Evolutionary conservation across 495 filamentous ascomycete genomes (phyloP).

Genomic region (Talaromyces trachyspermus): DNA sequence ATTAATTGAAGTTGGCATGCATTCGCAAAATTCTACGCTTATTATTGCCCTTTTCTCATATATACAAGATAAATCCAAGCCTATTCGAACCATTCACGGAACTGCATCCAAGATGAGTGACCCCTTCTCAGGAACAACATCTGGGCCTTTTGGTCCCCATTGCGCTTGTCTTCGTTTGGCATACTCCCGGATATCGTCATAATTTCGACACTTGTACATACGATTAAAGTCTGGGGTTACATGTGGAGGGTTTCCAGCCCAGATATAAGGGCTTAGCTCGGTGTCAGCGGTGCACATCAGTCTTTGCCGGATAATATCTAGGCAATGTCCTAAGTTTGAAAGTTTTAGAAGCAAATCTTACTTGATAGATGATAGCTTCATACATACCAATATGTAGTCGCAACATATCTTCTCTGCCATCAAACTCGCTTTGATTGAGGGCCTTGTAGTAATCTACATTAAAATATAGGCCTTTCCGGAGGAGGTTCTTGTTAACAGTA

Average conservation of each 20-base stretch:
- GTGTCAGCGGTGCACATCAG: constrained; percentile 50
- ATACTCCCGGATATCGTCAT: constrained; percentile 44
- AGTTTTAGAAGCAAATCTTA: too few relatives aligned
- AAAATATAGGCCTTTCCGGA: not conserved
- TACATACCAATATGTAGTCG: not conserved
- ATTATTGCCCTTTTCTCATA: too few relatives aligned
- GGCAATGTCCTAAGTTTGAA: constrained; percentile 36
- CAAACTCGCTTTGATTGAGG: not conserved
- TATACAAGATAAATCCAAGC: too few relatives aligned
- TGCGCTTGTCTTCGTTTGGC: constrained; percentile 35
- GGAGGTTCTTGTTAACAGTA: not conserved
- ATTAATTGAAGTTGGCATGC: too few relatives aligned
- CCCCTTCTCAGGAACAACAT: not conserved
- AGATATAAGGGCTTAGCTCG: constrained; percentile 24
- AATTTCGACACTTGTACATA: constrained; percentile 47
- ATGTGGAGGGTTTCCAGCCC: not conserved
- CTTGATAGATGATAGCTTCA: not conserved
- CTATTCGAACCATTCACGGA: too few relatives aligned
- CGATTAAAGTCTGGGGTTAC: constrained; percentile 25
- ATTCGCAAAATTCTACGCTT: too few relatives aligned
- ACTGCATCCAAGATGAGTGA: not conserved
- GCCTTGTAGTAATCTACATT: not conserved
- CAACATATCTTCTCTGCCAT: not conserved
- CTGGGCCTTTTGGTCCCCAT: not conserved
- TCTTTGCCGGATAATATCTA: constrained; percentile 48